Conservation (phyloP, 805 yeast genomes). For the Ogataea pini region DNA sequence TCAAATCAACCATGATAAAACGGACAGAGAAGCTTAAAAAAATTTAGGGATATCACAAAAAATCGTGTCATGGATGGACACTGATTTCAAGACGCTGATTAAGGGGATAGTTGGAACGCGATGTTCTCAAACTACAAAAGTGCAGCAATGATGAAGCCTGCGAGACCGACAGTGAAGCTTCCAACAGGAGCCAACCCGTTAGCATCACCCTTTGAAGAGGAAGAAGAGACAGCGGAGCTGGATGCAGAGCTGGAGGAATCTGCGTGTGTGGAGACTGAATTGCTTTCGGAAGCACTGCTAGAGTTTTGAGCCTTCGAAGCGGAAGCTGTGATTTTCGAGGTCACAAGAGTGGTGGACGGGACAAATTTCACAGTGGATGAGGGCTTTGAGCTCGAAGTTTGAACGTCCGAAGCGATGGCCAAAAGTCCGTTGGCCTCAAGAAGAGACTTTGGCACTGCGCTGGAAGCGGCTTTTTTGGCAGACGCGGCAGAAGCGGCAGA, state of each 20-base stretch:
- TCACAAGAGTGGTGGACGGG: conserved; percentile 13
- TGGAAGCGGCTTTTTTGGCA: not conserved
- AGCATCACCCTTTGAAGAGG: conserved; percentile 38
- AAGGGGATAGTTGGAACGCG: conserved; percentile 8
- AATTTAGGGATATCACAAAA: conserved; percentile 1
- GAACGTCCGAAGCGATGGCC: conserved; percentile 29
- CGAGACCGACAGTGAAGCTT: conserved; percentile 35
- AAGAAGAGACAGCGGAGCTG: conserved; percentile 25
- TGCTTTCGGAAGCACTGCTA: conserved; percentile 5
- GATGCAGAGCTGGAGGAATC: conserved; percentile 18
- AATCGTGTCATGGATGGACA: not conserved
- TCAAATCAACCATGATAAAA: not conserved
- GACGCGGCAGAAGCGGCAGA: conserved; percentile 16
- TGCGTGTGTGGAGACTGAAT: conserved; percentile 9
- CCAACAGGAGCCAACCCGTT: conserved; percentile 32
- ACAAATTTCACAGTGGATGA: conserved; percentile 42
- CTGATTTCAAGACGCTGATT: not conserved
- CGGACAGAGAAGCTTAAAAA: not conserved
- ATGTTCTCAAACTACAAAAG: conserved; percentile 30
- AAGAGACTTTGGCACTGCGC: conserved; percentile 4
- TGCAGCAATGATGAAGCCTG: conserved; percentile 40
- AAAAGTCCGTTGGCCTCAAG: conserved; percentile 17
- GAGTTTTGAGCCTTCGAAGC: not conserved
- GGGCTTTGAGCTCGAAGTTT: conserved; percentile 30
- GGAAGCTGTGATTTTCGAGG: conserved; percentile 3